phyloP scores from a whole-genome alignment of 345 rosid genomes.

The Aquilaria sinensis region DNA sequence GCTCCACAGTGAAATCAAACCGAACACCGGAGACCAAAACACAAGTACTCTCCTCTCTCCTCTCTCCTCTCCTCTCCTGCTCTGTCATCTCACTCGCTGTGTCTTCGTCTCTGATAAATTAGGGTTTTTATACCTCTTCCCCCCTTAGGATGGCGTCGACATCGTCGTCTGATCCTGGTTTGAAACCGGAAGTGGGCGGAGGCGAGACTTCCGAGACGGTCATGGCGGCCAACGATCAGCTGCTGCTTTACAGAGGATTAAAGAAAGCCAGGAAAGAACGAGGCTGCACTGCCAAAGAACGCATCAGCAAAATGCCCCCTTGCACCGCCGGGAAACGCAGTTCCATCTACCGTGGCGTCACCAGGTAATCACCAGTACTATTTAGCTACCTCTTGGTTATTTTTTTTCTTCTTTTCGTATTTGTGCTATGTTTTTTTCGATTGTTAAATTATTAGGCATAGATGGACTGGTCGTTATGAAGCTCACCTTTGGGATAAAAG shows the following conservation, averaged over 20 bases:
- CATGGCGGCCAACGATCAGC: conserved; percentile 75
- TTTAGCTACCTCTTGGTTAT: too few species aligned
- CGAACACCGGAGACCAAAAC: neutral
- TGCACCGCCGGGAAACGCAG: conserved; percentile 98
- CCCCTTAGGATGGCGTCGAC: conserved; percentile 53
- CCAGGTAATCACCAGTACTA: conserved; percentile 42
- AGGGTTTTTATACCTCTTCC: neutral
- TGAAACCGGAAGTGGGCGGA: conserved; percentile 54
- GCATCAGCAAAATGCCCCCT: conserved; percentile 98
- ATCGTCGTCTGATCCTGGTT: conserved; percentile 77
- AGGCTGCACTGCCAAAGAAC: conserved; percentile 97
- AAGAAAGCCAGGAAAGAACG: conserved; percentile 97
- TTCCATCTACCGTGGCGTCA: conserved; percentile 98
- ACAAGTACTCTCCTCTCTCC: conserved; percentile 11
- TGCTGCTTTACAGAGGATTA: conserved; percentile 63
- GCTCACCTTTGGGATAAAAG: conserved; percentile 99
- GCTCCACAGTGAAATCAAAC: conserved; percentile 11
- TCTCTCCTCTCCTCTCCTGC: conserved; percentile 9
- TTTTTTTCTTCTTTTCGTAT: too few species aligned
- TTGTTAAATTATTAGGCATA: conserved; percentile 46
- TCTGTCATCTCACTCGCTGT: conserved; percentile 15
- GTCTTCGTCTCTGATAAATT: conserved; percentile 29
- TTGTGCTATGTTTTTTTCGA: too few species aligned
- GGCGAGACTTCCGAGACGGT: conserved; percentile 66
- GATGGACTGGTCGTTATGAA: conserved; percentile 99